Percentiles rank a stretch among this genome's conserved stretches.
Conservation (phyloP, 1,139 yeast genomes). For the Candida sp. region DNA sequence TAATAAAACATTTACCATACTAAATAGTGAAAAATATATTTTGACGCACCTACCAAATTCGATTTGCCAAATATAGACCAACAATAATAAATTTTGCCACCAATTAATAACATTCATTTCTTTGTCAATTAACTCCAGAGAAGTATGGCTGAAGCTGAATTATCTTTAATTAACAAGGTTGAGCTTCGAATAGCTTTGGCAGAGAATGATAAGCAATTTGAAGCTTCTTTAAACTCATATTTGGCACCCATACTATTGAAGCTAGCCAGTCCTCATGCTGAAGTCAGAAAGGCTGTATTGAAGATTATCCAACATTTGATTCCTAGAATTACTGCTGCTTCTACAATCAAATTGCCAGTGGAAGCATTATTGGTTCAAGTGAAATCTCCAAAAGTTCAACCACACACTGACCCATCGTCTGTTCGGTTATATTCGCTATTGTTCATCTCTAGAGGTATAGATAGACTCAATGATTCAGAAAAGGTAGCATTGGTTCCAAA, state of each 20-base stretch:
- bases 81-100: constrained; percentile 6
- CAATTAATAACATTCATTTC: neutral
- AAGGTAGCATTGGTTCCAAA: constrained; percentile 41
- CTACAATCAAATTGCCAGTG: constrained; percentile 56
- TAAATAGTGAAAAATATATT: neutral
- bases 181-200: constrained; percentile 85
- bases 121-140: constrained; percentile 1
- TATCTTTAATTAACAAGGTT: constrained; percentile 64
- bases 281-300: constrained; percentile 68
- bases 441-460: constrained; percentile 65
- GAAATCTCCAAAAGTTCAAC: constrained; percentile 45
- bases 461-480: constrained; percentile 39
- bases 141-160: constrained; percentile 48
- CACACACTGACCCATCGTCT: constrained; percentile 41
- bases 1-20: no score
- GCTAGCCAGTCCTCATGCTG: constrained; percentile 64
- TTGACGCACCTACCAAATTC: neutral
- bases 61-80: neutral
- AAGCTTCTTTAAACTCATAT: constrained; percentile 56
- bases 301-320: constrained; percentile 65
- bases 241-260: constrained; percentile 78
- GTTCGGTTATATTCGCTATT: constrained; percentile 66
- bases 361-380: constrained; percentile 62
- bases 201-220: constrained; percentile 61
- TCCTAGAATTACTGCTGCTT: constrained; percentile 63